These are phyloP conservation scores for Neobulgaria alba DNA, from an alignment of 2,329 filamentous ascomycete genomes.

Conservation along the genomic window DNA sequence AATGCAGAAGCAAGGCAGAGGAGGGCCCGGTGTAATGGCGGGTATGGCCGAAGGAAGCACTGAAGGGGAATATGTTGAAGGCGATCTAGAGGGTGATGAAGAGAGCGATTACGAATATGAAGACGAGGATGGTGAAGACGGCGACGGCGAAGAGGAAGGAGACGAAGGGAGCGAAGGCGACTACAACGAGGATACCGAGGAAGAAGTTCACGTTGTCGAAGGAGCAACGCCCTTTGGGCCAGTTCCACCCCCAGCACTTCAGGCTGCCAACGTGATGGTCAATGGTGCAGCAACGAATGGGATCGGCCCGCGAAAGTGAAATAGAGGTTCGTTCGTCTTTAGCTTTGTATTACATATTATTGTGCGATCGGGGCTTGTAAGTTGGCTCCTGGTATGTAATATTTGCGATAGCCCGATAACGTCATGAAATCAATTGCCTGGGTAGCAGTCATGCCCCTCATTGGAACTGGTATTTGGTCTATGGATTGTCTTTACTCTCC, in stretches of 20 bases:
- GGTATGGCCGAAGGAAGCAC: constrained; percentile 48
- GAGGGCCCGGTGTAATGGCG: constrained; percentile 56
- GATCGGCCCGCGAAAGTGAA: constrained; percentile 20
- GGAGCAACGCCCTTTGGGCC: constrained; percentile 27
- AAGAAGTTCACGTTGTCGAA: constrained; percentile 24
- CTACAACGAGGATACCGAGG: constrained; percentile 38
- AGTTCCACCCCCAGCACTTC: constrained; percentile 25
- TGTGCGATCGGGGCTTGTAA: constrained; percentile 2
- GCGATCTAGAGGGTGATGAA: constrained; percentile 45
- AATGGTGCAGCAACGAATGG: constrained; percentile 25
- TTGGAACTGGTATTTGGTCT: too few species aligned
- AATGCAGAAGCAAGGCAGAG: constrained; percentile 91
- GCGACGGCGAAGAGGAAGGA: constrained; percentile 41
- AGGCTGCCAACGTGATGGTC: too few species aligned
- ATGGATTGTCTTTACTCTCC: too few species aligned
- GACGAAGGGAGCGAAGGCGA: constrained; percentile 29
- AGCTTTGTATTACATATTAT: constrained; percentile 14
- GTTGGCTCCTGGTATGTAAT: constrained; percentile 9
- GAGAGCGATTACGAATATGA: constrained; percentile 58
- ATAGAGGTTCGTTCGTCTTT: not conserved
- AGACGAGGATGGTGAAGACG: constrained; percentile 53
- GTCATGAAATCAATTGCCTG: too few species aligned
- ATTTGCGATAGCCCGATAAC: too few species aligned
- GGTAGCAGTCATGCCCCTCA: too few species aligned
- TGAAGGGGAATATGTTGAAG: constrained; percentile 49